These are phyloP conservation scores for Xanthoconium stramineum DNA, from an alignment of 768 basidiomycete genomes.

Conservation along the genomic window DNA sequence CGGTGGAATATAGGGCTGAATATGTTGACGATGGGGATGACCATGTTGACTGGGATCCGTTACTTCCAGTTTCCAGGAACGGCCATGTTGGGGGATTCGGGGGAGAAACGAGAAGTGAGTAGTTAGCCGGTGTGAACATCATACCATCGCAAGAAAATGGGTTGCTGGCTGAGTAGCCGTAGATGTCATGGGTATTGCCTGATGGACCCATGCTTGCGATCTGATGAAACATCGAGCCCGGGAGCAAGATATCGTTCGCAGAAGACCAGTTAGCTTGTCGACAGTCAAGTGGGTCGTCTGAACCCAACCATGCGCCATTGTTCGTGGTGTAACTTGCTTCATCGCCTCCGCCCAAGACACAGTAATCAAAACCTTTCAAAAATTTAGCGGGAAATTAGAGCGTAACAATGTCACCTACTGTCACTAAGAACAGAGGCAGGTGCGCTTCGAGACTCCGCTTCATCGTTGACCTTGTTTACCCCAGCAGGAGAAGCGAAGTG, in stretches of 20 bases:
- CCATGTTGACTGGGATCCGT: constrained; percentile 16
- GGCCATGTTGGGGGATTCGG: constrained; percentile 7
- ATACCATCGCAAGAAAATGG: constrained; percentile 4
- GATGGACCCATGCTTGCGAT: background rate
- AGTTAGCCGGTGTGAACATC: constrained; percentile 3
- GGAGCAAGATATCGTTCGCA: background rate
- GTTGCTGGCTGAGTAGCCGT: background rate
- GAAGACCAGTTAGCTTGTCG: constrained; percentile 2
- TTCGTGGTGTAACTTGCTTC: background rate
- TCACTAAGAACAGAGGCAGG: constrained; percentile 6
- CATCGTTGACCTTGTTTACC: background rate
- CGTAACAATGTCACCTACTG: constrained; percentile 12
- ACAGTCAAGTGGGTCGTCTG: constrained; percentile 2
- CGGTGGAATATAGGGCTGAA: constrained; percentile 12
- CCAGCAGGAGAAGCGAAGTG: constrained; percentile 1
- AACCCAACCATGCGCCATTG: constrained; percentile 1
- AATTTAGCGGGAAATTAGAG: background rate
- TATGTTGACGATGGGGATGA: constrained; percentile 27
- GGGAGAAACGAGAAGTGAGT: constrained; percentile 9
- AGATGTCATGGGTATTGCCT: constrained; percentile 1
- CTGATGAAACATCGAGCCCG: constrained; percentile 4
- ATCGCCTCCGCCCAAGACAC: background rate
- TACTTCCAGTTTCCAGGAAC: constrained; percentile 16
- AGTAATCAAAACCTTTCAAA: constrained; percentile 13
- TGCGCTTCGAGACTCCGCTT: constrained; percentile 4